Evolutionary conservation across 352 stramenopile genomes (phyloP).

Genomic region (Globisporangium echinulatum): DNA sequence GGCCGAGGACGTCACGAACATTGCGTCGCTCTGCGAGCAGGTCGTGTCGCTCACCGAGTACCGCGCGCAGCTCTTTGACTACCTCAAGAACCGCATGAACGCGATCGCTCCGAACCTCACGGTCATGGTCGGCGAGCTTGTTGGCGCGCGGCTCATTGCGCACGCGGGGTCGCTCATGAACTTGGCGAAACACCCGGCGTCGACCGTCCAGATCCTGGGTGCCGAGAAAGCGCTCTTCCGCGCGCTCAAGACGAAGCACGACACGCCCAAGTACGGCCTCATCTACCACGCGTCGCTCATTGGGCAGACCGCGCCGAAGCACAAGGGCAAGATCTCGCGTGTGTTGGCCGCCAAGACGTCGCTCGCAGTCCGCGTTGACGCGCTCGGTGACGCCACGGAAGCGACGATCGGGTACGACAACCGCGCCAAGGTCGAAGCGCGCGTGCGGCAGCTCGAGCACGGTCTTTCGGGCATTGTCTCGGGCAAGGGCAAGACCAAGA

Average conservation of each 20-base stretch:
- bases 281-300: conserved; percentile 99
- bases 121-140: conserved; percentile 98
- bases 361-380: conserved; percentile 98
- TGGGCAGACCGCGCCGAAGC: conserved; percentile 98
- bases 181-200: conserved; percentile 98
- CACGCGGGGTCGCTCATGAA: conserved; percentile 99
- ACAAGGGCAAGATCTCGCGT: conserved; percentile 99
- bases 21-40: conserved; percentile 90
- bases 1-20: conserved; percentile 97
- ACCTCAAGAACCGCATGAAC: conserved; percentile 99
- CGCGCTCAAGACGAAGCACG: conserved; percentile 99
- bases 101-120: conserved; percentile 99
- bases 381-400: conserved; percentile 94
- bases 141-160: conserved; percentile 98
- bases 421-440: conserved; percentile 97
- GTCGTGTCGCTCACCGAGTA: conserved; percentile 88
- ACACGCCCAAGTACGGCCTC: conserved; percentile 99
- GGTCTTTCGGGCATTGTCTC: conserved; percentile 79
- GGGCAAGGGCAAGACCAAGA: conserved; percentile 89
- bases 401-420: conserved; percentile 96
- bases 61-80: conserved; percentile 97
- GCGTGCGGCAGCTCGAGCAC: conserved; percentile 97
- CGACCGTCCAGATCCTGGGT: conserved; percentile 98
- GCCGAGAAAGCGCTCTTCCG: conserved; percentile 99
- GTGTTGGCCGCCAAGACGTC: conserved; percentile 98